A percentile compares a stretch with the other conserved stretches of the same genome.
phyloP scores from a whole-genome alignment of 768 basidiomycete species.

The Amanita thiersii region DNA sequence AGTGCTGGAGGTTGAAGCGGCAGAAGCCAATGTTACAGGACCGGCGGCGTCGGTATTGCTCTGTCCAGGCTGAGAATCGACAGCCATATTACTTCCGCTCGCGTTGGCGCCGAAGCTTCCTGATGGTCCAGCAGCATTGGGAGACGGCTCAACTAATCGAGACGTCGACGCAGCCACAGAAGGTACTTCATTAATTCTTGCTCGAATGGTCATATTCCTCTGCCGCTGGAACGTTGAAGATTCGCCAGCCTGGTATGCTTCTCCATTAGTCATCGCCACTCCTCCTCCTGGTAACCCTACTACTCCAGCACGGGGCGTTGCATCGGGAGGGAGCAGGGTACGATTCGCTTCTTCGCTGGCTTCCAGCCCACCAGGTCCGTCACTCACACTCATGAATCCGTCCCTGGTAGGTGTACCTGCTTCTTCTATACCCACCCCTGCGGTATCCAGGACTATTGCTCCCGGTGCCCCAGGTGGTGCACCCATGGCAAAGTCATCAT shows the following conservation, averaged over 20 bases:
- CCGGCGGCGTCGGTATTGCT: not conserved
- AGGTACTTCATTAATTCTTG: conserved; percentile 8
- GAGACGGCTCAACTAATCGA: not conserved
- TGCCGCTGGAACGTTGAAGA: conserved; percentile 18
- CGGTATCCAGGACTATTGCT: conserved; percentile 26
- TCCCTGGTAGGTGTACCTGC: conserved; percentile 17
- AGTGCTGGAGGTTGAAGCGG: not conserved
- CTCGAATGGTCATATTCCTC: conserved; percentile 20
- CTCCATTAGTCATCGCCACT: not conserved
- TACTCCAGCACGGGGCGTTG: conserved; percentile 56
- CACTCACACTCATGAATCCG: conserved; percentile 12
- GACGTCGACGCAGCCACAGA: not conserved
- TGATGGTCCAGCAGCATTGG: not conserved
- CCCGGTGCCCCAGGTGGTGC: conserved; percentile 87
- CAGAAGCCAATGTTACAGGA: conserved; percentile 2
- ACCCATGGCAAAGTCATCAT: conserved; percentile 86
- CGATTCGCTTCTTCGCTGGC: no score
- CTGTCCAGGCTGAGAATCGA: not conserved
- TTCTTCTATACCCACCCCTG: conserved; percentile 24
- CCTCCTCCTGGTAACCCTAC: conserved; percentile 39
- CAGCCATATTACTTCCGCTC: not conserved
- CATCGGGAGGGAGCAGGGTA: conserved; percentile 42
- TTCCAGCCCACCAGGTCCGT: conserved; percentile 11
- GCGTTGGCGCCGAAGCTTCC: not conserved
- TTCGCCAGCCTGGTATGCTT: conserved; percentile 2